Conservation (phyloP, 371 early-diverging fungal genomes). For the Fennellomyces sp. region DNA sequence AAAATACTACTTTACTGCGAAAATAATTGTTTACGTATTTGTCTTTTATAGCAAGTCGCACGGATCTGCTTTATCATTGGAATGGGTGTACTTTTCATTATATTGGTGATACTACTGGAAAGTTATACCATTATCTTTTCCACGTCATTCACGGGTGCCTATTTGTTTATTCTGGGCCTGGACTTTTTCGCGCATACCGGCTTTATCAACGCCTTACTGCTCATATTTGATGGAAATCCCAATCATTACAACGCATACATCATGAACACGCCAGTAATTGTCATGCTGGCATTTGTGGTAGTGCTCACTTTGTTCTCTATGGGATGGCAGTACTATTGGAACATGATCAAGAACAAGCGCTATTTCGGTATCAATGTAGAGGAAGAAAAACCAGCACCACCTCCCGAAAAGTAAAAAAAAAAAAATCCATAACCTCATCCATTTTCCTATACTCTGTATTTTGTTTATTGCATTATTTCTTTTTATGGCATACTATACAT, state of each 20-base stretch:
- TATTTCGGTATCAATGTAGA: slow-evolving; percentile 42
- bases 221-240: slow-evolving; percentile 46
- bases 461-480: too few species aligned
- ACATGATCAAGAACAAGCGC: slow-evolving; percentile 31
- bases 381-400: slow-evolving; percentile 1
- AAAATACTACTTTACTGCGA: too few species aligned
- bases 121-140: slow-evolving; percentile 43
- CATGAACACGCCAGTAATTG: slow-evolving; percentile 34
- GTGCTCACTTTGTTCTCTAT: slow-evolving; percentile 32
- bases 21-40: background rate
- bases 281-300: slow-evolving; percentile 45
- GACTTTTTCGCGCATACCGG: slow-evolving; percentile 61
- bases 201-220: slow-evolving; percentile 45
- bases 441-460: background rate
- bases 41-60: slow-evolving; percentile 38
- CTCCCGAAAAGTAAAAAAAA: background rate
- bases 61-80: slow-evolving; percentile 53
- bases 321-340: slow-evolving; percentile 54
- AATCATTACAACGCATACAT: slow-evolving; percentile 42
- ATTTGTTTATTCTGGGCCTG: slow-evolving; percentile 51
- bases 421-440: too few species aligned
- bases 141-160: slow-evolving; percentile 52
- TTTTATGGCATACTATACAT: too few species aligned
- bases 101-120: slow-evolving; percentile 38
- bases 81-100: slow-evolving; percentile 41